These are phyloP conservation scores for Aureobasidium pullulans DNA, from an alignment of 2,329 filamentous ascomycete genomes.

Conservation along the genomic window DNA sequence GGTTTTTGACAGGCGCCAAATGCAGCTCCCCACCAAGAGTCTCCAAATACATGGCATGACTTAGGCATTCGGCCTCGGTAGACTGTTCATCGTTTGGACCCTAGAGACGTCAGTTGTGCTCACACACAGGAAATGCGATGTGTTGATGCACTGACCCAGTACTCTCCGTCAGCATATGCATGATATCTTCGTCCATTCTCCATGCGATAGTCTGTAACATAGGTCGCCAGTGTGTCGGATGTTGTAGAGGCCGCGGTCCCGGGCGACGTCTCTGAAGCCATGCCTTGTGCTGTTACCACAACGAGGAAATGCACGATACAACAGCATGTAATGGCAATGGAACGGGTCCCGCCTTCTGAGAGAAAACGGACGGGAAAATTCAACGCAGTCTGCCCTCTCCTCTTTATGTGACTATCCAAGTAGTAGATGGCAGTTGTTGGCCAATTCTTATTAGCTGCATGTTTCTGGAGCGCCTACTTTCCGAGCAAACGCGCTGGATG, in stretches of 20 bases:
- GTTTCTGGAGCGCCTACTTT: not conserved
- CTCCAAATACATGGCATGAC: slow-evolving; percentile 34
- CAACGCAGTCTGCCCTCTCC: not conserved
- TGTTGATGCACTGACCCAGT: slow-evolving; percentile 19
- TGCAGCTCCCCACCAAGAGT: slow-evolving; percentile 25
- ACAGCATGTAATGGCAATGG: not conserved
- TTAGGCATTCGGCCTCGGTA: slow-evolving; percentile 38
- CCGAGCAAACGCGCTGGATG: slow-evolving; percentile 4
- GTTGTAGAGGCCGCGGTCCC: not conserved
- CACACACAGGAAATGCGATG: not conserved
- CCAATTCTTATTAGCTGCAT: slow-evolving; percentile 12
- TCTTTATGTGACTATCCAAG: not conserved
- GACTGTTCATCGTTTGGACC: slow-evolving; percentile 38
- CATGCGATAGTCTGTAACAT: slow-evolving; percentile 19
- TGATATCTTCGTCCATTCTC: slow-evolving; percentile 32
- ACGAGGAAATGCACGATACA: not conserved
- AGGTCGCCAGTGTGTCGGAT: slow-evolving; percentile 14
- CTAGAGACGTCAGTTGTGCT: not conserved
- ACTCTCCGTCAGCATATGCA: slow-evolving; percentile 27
- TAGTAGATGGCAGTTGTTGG: slow-evolving; percentile 2
- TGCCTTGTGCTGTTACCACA: not conserved
- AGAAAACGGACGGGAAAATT: not conserved
- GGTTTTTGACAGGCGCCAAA: slow-evolving; percentile 24
- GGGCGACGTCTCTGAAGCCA: not conserved
- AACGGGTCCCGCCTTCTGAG: not conserved